A percentile compares a stretch with the other conserved stretches of the same genome.
These are phyloP conservation scores for Fusarium coicis DNA, from an alignment of 2,329 filamentous ascomycete genomes.

Conservation along the genomic window DNA sequence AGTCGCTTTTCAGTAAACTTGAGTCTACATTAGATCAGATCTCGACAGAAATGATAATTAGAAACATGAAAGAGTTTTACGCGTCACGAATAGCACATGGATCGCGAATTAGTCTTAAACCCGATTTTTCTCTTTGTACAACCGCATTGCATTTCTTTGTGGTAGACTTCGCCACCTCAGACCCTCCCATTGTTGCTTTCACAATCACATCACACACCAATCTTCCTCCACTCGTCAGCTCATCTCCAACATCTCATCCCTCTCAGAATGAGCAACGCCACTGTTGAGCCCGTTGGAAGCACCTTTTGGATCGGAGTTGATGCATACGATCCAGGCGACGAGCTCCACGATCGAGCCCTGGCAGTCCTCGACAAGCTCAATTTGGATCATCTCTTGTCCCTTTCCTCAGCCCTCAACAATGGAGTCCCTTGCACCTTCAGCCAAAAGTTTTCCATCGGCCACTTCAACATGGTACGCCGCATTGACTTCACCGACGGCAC, in stretches of 20 bases:
- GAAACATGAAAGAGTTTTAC: no score
- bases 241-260: background rate
- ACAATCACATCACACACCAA: background rate
- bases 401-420: background rate
- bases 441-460: background rate
- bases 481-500: background rate
- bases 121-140: background rate
- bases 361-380: background rate
- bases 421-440: background rate
- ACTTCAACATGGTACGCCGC: background rate
- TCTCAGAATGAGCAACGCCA: background rate
- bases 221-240: background rate
- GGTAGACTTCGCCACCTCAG: background rate
- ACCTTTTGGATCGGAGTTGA: background rate
- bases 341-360: background rate
- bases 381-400: background rate
- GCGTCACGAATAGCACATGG: no score
- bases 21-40: rapidly evolving
- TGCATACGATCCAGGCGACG: background rate
- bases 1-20: background rate
- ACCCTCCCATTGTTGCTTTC: background rate
- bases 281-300: background rate
- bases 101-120: rapidly evolving
- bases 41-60: background rate
- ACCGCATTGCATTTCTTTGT: background rate